Evolutionary conservation across 176 grass and related monocot species (phyloP), one percentile per base, ranked within the genome.

Genomic region (Miscanthus lutarioriparius): DNA sequence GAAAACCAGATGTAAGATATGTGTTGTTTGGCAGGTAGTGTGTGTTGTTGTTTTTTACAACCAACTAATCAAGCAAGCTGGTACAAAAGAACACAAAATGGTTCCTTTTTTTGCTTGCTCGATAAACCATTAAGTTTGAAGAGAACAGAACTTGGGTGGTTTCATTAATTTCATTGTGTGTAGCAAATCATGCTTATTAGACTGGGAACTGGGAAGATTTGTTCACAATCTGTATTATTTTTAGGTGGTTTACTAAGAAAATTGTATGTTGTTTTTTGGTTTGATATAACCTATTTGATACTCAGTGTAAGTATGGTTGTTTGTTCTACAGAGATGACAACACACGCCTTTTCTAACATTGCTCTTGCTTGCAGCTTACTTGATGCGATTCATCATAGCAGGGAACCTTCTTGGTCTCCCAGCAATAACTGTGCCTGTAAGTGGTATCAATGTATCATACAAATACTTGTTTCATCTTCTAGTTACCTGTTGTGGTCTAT

Each of bases 321-420:
- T 78, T 70, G 5, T 53, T 44, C 20, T 66, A 48, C 2, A 23
- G 4, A 67, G 25, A 64, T 65, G 30, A 56, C 14, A 37, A 37
- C 12, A 43, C n/a, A 33, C 16, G 22, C 56, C 0, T 25, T 74
- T 67, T 45, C 28, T 90, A 64, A 80, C 73, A 70, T 17, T 27
- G 25, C 4, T 3, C 5, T 78, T 83, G 11, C 16, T 80, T 84
- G 48, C 91, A 97, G 95, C 86, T 74, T 91, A 91, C 38, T 44
- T 99, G 76, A 99, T 99, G 96, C 85, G 79, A 74, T 99, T 96
- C 82, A 10, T 99, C 77, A 5, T 94, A 84, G 86, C 93, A 9
- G 93, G 89, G 69, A 99, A 99, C 82, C 91, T 99, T 85, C 89
- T 99, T 84, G 96, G 96, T 74, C 87, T 99, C 8, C 96, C 96